These are phyloP conservation scores for Boletus speciosus DNA, from an alignment of 768 basidiomycete species.

Conservation along the genomic window DNA sequence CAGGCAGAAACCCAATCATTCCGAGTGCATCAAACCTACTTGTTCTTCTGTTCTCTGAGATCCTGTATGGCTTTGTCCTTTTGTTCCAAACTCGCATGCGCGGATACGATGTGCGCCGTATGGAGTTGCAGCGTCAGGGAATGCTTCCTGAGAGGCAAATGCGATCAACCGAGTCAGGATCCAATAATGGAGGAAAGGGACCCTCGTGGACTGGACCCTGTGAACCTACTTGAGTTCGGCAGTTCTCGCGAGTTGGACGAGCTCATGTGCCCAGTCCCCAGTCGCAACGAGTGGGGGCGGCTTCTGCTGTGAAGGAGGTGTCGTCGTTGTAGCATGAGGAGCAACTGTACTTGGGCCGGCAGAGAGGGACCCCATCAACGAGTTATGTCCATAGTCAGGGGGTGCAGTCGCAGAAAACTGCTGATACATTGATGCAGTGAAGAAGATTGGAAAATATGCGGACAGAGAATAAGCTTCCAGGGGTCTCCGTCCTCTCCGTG, in stretches of 20 bases:
- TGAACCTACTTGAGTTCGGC: conserved; percentile 79
- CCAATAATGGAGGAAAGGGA: neutral
- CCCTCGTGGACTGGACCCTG: neutral
- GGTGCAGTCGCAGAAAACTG: conserved; percentile 33
- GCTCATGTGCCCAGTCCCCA: conserved; percentile 84
- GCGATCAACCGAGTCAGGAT: conserved; percentile 10
- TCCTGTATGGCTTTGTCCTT: conserved; percentile 79
- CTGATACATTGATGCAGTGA: conserved; percentile 32
- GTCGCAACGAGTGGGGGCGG: conserved; percentile 65
- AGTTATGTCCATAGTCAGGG: conserved; percentile 33
- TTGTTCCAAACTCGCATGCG: conserved; percentile 74
- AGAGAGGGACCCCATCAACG: conserved; percentile 31
- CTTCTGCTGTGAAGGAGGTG: conserved; percentile 22
- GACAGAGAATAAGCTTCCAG: conserved; percentile 26
- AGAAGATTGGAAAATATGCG: conserved; percentile 22
- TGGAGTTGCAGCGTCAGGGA: conserved; percentile 80
- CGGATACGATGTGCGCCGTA: conserved; percentile 83
- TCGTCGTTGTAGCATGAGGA: conserved; percentile 29
- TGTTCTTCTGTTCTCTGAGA: conserved; percentile 79
- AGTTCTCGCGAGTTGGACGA: conserved; percentile 82
- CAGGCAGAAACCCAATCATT: neutral
- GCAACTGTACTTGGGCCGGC: conserved; percentile 34
- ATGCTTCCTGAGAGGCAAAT: conserved; percentile 57
- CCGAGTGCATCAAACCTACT: conserved; percentile 42
- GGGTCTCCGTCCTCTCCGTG: conserved; percentile 19